Base-by-base conservation (phyloP, 768 basidiomycete genomes). In the Boletus tylopilopsis region DNA sequence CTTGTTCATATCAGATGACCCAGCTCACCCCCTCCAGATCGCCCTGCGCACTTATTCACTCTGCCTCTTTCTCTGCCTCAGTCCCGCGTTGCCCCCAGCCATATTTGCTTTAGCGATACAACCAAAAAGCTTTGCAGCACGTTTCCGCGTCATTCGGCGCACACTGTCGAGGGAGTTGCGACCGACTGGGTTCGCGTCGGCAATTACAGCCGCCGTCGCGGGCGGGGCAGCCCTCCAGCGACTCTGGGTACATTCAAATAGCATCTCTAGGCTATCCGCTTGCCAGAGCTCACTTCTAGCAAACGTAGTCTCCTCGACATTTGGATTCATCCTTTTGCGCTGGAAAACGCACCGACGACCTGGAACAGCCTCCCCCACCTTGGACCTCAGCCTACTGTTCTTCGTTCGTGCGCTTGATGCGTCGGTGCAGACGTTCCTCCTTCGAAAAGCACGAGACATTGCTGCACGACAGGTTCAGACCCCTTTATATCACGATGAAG, bases 391-490 rank as follows among this genome's bases (percentile, higher is more conserved):
- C 15, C 67, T 90, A 1, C 68, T 90, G 3, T 65, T 89, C 23
- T 64, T 85, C 42, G 85, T 87, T 24, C 78, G 88, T 37, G 86
- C 88, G 1, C 57, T 85, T 38, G 89, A 90, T 59, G 77, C 79
- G 8, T 45, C 74, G 15, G 62, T 82, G 2, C 89, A 89, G 62
- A 52, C 66, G 0, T 65, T 76, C 10, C 72, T 88, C 29, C 69
- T 73, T 47, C 27, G 19, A 61, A 64, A 19, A 53, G 49, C 45
- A 25, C 54, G 45, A 35, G 33, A 43, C 24, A 43, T 32, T 30
- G 24, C 38, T 18, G 18, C 30, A 16, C 41, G 42, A n/a, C 45
- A 23, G 12, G 27, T 12, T 22, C 39, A 5, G 13, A 11, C 34
- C 16, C 15, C 21, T 37, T 34, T 34, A n/a, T 2, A 9, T 33